These are phyloP conservation scores for Neurospora terricola DNA, from an alignment of 495 filamentous ascomycete species.

Conservation along the genomic window DNA sequence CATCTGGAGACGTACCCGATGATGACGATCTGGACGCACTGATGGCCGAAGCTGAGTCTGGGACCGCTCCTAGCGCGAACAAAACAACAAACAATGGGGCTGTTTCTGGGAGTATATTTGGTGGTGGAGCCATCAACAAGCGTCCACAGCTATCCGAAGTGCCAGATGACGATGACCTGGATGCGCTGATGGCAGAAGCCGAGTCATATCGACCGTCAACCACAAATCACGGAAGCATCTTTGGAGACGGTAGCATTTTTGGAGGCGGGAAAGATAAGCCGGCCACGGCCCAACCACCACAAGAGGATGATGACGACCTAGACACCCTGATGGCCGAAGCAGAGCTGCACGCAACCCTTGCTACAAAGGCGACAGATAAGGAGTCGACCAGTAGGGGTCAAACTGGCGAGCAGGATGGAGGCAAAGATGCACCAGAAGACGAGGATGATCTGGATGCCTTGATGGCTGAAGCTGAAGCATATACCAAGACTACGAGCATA, in stretches of 20 bases:
- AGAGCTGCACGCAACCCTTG: constrained; percentile 13
- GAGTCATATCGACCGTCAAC: constrained; percentile 19
- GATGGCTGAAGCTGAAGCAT: constrained; percentile 13
- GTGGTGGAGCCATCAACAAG: constrained; percentile 6
- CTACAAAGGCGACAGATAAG: constrained; percentile 1
- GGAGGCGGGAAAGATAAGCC: constrained; percentile 10
- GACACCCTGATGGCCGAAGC: constrained; percentile 41
- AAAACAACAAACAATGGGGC: neutral
- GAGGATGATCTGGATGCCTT: constrained; percentile 18
- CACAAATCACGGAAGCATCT: neutral
- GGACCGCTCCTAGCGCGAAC: constrained; percentile 4
- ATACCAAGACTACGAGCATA: neutral
- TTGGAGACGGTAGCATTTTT: constrained; percentile 7
- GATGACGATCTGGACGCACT: constrained; percentile 44
- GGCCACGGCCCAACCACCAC: neutral
- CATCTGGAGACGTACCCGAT: constrained; percentile 23
- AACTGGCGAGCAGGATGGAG: constrained; percentile 5
- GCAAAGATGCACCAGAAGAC: neutral
- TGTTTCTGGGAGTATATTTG: constrained; percentile 24
- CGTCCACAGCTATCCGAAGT: constrained; percentile 8
- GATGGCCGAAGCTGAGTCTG: constrained; percentile 36
- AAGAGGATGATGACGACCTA: constrained; percentile 20
- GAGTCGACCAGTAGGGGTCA: neutral
- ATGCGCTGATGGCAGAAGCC: constrained; percentile 40
- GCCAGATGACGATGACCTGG: constrained; percentile 41